A percentile compares a stretch with the other conserved stretches of the same genome.
phyloP scores from a whole-genome alignment of 2,329 filamentous ascomycete genomes.

The Niveomyces coronatus region DNA sequence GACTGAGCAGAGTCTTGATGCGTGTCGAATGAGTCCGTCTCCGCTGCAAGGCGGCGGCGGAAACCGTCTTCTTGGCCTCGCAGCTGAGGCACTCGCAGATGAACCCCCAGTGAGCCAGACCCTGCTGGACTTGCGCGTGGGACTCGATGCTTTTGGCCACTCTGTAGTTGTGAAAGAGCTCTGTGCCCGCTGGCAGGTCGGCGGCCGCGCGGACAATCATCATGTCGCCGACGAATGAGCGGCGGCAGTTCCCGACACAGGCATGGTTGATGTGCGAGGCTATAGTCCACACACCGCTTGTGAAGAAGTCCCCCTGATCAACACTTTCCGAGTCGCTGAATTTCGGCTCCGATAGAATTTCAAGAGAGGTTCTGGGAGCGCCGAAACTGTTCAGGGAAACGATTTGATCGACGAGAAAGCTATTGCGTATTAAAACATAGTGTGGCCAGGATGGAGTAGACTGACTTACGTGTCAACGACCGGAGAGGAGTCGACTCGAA shows the following conservation, averaged over 20 bases:
- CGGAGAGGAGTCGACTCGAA: background rate
- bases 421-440: background rate
- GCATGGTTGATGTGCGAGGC: slow-evolving; percentile 2
- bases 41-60: background rate
- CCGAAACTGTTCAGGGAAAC: background rate
- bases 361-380: background rate
- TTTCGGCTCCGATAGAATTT: too few species aligned
- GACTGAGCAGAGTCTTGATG: background rate
- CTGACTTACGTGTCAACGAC: background rate
- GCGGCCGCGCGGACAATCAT: background rate
- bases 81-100: slow-evolving; percentile 1
- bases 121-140: background rate
- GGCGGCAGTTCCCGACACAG: background rate
- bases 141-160: background rate
- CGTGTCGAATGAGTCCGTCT: background rate
- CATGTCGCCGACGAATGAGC: background rate
- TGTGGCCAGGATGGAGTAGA: background rate
- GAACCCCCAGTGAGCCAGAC: background rate
- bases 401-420: background rate
- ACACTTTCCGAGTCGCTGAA: too few species aligned
- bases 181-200: background rate
- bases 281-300: background rate
- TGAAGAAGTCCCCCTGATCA: too few species aligned
- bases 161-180: background rate
- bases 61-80: background rate